Evolutionary conservation across 2,329 filamentous ascomycete species (phyloP).

Genomic region (Raffaelea ambrosiae): DNA sequence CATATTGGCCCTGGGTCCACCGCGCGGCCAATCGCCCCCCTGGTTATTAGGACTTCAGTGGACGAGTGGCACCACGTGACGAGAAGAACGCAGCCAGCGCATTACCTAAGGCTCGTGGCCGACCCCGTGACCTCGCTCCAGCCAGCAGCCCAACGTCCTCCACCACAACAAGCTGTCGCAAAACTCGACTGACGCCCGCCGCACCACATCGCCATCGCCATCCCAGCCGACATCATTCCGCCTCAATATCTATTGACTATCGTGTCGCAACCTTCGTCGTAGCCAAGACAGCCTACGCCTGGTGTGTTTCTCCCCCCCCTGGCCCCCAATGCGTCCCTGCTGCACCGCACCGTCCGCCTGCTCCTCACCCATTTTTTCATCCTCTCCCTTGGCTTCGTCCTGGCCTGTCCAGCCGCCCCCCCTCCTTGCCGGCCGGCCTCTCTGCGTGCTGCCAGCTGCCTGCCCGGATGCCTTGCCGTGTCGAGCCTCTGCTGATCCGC

Average conservation of each 20-base stretch:
- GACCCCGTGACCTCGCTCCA: constrained; percentile 3
- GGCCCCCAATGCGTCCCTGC: background rate
- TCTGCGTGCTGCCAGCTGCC: too few species aligned
- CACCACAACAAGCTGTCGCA: constrained; percentile 18
- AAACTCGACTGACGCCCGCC: constrained; percentile 12
- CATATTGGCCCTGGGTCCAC: too few species aligned
- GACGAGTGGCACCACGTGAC: too few species aligned
- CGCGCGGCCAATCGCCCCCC: too few species aligned
- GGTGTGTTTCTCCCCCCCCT: constrained; percentile 4
- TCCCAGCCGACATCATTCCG: constrained; percentile 19
- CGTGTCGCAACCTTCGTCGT: constrained; percentile 14
- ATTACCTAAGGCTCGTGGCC: constrained; percentile 2
- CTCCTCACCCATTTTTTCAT: background rate
- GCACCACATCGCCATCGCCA: constrained; percentile 12
- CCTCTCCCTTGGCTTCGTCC: background rate
- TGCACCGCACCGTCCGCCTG: background rate
- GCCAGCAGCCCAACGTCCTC: constrained; percentile 4
- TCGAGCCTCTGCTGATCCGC: constrained; percentile 4
- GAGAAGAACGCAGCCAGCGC: too few species aligned
- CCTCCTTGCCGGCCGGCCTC: too few species aligned
- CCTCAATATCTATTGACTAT: constrained; percentile 20
- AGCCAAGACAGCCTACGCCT: constrained; percentile 7
- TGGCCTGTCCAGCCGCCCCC: too few species aligned
- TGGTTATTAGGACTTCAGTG: too few species aligned
- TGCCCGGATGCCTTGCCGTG: background rate